These are phyloP conservation scores for Erigeron philadelphicus DNA, from an alignment of 140 eudicot genomes.

Conservation along the genomic window DNA sequence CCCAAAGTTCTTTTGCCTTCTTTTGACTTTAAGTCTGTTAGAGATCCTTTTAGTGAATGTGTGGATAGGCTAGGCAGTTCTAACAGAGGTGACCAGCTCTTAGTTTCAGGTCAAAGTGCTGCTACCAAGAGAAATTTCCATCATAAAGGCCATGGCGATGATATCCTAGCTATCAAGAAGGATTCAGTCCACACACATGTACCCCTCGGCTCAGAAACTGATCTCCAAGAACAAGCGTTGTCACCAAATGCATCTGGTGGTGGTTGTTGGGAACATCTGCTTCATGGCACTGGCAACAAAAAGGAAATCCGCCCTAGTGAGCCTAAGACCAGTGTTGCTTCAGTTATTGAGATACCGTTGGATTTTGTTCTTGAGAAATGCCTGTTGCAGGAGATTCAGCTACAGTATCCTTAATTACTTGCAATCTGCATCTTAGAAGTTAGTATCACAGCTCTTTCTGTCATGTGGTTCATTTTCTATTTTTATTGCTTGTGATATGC, in stretches of 20 bases:
- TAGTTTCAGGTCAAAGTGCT: constrained; percentile 22
- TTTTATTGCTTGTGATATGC: not conserved
- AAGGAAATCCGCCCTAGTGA: constrained; percentile 19
- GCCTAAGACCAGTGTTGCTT: constrained; percentile 30
- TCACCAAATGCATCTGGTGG: constrained; percentile 50
- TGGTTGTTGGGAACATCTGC: constrained; percentile 75
- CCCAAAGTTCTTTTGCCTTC: constrained; percentile 29
- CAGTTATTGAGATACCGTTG: constrained; percentile 60
- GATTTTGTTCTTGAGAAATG: constrained; percentile 83
- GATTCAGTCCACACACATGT: constrained; percentile 16
- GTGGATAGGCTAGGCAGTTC: constrained; percentile 30
- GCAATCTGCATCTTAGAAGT: constrained; percentile 5
- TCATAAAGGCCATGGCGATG: constrained; percentile 16
- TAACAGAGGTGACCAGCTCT: constrained; percentile 16
- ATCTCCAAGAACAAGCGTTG: constrained; percentile 24
- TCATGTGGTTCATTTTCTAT: not conserved
- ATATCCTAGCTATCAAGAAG: constrained; percentile 25
- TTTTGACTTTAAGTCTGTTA: constrained; percentile 64
- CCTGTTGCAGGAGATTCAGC: constrained; percentile 69
- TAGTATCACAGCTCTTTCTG: not conserved
- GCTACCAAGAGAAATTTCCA: constrained; percentile 21
- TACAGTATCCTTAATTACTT: constrained; percentile 75
- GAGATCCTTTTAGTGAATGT: constrained; percentile 47
- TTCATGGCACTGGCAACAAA: constrained; percentile 35
- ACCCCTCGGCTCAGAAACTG: constrained; percentile 21